A percentile compares a stretch with the other conserved stretches of the same genome.
phyloP scores from a whole-genome alignment of 2,329 filamentous ascomycete genomes.

The Diaporthe sp. region DNA sequence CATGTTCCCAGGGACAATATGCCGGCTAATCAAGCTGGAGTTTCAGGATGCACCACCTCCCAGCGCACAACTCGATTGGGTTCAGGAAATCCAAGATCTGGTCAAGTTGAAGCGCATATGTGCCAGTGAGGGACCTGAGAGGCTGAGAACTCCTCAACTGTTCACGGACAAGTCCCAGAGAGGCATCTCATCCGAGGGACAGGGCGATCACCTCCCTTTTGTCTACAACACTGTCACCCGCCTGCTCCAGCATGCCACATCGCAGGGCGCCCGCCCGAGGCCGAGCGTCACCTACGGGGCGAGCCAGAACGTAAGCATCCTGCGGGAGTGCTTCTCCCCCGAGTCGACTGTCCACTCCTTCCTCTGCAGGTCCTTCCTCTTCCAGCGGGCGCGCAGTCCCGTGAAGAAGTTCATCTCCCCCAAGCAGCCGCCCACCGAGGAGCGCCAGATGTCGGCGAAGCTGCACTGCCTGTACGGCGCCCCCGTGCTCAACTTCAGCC shows the following conservation, averaged over 20 bases:
- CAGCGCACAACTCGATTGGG: slow-evolving; percentile 32
- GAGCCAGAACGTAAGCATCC: slow-evolving; percentile 63
- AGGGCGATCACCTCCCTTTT: slow-evolving; percentile 59
- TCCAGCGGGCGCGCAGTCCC: slow-evolving; percentile 65
- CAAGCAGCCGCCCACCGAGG: slow-evolving; percentile 51
- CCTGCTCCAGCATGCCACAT: slow-evolving; percentile 61
- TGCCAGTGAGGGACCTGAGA: slow-evolving; percentile 50
- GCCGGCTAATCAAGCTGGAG: neutral
- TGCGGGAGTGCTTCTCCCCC: slow-evolving; percentile 60
- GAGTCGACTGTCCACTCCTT: slow-evolving; percentile 70
- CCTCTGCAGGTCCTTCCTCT: slow-evolving; percentile 75
- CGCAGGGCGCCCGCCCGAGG: slow-evolving; percentile 49
- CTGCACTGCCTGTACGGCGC: slow-evolving; percentile 78
- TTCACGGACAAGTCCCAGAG: slow-evolving; percentile 49
- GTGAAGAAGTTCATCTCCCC: slow-evolving; percentile 32
- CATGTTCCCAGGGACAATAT: neutral
- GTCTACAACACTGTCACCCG: slow-evolving; percentile 61
- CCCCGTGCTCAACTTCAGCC: slow-evolving; percentile 61
- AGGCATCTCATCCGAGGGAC: slow-evolving; percentile 33
- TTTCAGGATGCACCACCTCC: slow-evolving; percentile 34
- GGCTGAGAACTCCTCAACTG: slow-evolving; percentile 52
- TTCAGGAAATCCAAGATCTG: slow-evolving; percentile 58
- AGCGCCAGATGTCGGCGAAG: slow-evolving; percentile 77
- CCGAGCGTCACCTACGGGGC: slow-evolving; percentile 53
- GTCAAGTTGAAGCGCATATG: slow-evolving; percentile 62